These are phyloP conservation scores for Neopestalotiopsis clavispora DNA, from an alignment of 2,329 filamentous ascomycete species.

Conservation along the genomic window DNA sequence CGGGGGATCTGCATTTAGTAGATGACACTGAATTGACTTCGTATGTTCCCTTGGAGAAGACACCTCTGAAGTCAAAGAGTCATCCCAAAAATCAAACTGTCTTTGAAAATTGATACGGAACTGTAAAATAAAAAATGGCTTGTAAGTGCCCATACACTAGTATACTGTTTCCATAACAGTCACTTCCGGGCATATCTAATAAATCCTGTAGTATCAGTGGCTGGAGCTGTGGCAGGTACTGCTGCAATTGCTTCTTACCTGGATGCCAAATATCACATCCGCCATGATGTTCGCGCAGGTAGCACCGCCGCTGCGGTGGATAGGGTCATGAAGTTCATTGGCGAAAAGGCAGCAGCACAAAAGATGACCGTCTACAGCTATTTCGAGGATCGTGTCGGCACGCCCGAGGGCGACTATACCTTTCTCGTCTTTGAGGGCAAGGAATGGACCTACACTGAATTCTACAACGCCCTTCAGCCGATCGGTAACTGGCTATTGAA, in stretches of 20 bases:
- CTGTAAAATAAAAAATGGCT: not conserved
- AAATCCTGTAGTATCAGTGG: conserved; percentile 20
- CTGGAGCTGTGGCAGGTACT: conserved; percentile 28
- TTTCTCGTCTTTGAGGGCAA: conserved; percentile 62
- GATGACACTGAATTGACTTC: not conserved
- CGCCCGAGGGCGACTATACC: conserved; percentile 24
- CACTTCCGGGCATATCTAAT: not conserved
- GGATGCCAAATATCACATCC: conserved; percentile 70
- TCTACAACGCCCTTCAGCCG: conserved; percentile 56
- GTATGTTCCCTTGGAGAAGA: too few relatives aligned
- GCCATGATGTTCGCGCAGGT: conserved; percentile 60
- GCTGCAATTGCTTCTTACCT: conserved; percentile 56
- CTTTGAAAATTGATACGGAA: too few relatives aligned
- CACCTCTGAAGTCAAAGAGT: not conserved
- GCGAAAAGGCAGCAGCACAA: conserved; percentile 14
- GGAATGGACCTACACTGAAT: conserved; percentile 63
- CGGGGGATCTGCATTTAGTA: not conserved
- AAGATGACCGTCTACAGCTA: conserved; percentile 29
- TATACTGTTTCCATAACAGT: too few relatives aligned
- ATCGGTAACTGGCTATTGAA: conserved; percentile 66
- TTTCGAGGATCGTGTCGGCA: conserved; percentile 31
- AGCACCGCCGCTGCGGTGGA: conserved; percentile 33
- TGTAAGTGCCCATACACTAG: not conserved
- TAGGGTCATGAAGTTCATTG: not conserved
- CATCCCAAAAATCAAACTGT: not conserved